Base-by-base conservation (phyloP, 352 stramenopile genomes). In the Nothophytophthora sp. region DNA sequence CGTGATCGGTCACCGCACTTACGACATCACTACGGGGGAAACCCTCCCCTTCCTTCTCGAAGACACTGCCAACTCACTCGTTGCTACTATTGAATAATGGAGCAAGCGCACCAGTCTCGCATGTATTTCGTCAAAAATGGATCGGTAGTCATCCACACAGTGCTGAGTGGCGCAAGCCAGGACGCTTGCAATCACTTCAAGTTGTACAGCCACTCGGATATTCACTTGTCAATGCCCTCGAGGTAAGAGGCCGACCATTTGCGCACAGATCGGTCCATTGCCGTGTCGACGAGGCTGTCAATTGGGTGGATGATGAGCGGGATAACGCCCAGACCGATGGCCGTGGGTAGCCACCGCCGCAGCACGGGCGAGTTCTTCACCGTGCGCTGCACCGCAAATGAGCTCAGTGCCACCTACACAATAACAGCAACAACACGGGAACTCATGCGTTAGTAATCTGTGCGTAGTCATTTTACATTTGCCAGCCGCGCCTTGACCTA, bases 271-370 rank as follows among this genome's bases (percentile, higher is more conserved):
- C 51, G 54, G 53, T 88, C 76, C 76, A 90, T 86, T 9, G 64
- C 45, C 3, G 39, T 37, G 43, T 90, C 76, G 7, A 90, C 79
- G 7, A 87, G 67, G 32, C 59, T 41, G 67, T 97, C 87, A 33
- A 97, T 88, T 19, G 88, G 88, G 55, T 92, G 78, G 49, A 96
- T 82, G 55, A 97, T 96, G 35, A 96, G 63, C 2, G 87, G 86
- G 49, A 97, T 96, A 12, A 88, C 70, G 6, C 68, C 70, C 16
- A 96, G 58, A 1, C 88, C 86, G 24, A 91, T 64, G 10, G 70
- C 80, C n/a, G 86, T 96, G 12, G 85, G 82, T 2, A 76, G 60
- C 75, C 75, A 92, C 18, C 72, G 66, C 19, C 62, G 62, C 29
- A 86, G 30, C 42, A 86, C 43, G 3, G 70, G 76, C 20, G 62